Evolutionary conservation across 768 basidiomycete genomes (phyloP).

Genomic region (Pulveroboletus frians): DNA sequence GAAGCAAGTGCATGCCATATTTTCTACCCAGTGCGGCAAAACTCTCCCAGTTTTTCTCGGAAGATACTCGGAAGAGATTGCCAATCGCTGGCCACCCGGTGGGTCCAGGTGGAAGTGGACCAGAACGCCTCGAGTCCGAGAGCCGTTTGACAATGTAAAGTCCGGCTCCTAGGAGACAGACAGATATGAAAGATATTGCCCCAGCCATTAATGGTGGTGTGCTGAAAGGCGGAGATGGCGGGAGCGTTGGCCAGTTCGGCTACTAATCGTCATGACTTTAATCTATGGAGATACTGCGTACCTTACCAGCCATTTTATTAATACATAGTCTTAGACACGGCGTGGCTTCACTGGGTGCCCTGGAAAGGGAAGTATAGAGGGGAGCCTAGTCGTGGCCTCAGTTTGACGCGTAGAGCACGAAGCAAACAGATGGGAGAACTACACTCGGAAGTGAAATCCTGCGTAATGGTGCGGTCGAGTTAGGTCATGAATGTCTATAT

Average conservation of each 20-base stretch:
- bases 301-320: neutral
- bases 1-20: conserved; percentile 37
- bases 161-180: conserved; percentile 17
- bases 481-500: too few relatives aligned
- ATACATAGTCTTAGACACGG: too few relatives aligned
- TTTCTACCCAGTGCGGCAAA: conserved; percentile 49
- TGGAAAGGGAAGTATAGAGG: too few relatives aligned
- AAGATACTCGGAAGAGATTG: conserved; percentile 50
- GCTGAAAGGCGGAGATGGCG: neutral
- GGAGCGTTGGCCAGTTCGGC: too few relatives aligned
- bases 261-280: neutral
- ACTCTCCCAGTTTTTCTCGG: conserved; percentile 44
- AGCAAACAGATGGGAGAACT: too few relatives aligned
- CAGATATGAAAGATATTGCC: neutral
- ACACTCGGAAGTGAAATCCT: too few relatives aligned
- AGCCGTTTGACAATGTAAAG: conserved; percentile 5
- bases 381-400: too few relatives aligned
- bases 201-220: neutral
- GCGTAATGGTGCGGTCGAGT: too few relatives aligned
- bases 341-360: too few relatives aligned
- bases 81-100: conserved; percentile 41
- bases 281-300: neutral
- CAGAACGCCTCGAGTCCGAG: neutral
- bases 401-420: too few relatives aligned
- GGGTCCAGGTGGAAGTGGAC: conserved; percentile 19